These are phyloP conservation scores for Beta vulgaris DNA, from an alignment of 148 eudicot genomes.

Conservation along the genomic window DNA sequence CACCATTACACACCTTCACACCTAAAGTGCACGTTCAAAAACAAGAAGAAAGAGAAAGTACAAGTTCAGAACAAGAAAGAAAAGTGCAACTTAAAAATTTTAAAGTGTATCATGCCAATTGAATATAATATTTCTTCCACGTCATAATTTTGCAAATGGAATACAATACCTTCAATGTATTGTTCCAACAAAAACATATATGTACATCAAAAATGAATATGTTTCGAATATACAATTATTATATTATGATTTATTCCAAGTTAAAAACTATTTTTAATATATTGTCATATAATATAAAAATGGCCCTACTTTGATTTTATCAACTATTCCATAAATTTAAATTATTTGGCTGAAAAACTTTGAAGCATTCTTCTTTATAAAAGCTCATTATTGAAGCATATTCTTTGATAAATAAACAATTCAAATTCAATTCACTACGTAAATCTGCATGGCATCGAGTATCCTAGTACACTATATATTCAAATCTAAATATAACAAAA, in stretches of 20 bases:
- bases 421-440: neutral
- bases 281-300: neutral
- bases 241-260: neutral
- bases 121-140: neutral
- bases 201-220: neutral
- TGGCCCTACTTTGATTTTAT: neutral
- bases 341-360: neutral
- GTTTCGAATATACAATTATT: neutral
- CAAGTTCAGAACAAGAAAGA: no score
- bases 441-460: constrained; percentile 7
- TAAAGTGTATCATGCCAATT: no score
- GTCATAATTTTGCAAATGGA: neutral
- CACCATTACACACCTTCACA: no score
- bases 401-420: neutral
- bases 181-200: neutral
- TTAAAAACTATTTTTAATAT: neutral
- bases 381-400: neutral
- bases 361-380: neutral
- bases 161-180: neutral
- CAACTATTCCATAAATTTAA: neutral
- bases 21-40: no score
- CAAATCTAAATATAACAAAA: neutral
- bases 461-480: neutral
- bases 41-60: no score
- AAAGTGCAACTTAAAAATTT: no score